These are phyloP conservation scores for Cercospora sesami DNA, from an alignment of 2,329 filamentous ascomycete genomes.

Conservation along the genomic window DNA sequence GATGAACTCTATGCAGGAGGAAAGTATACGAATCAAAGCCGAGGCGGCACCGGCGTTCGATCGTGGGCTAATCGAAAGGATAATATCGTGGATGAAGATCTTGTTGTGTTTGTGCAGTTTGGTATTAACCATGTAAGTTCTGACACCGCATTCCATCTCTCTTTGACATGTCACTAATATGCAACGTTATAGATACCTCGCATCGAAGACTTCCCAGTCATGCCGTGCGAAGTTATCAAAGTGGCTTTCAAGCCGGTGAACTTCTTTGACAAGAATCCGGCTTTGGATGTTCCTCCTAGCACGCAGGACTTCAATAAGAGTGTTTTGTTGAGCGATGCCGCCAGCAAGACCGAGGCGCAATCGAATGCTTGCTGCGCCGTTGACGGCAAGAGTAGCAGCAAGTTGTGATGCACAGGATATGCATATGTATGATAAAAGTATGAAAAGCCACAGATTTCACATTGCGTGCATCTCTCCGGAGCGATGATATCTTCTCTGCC, in stretches of 20 bases:
- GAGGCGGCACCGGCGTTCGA: constrained; percentile 51
- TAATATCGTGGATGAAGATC: constrained; percentile 58
- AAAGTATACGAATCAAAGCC: constrained; percentile 55
- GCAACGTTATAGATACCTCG: constrained; percentile 48
- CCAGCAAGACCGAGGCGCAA: constrained; percentile 10
- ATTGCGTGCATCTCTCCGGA: background rate
- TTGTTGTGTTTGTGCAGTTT: constrained; percentile 60
- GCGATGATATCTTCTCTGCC: background rate
- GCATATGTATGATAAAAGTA: background rate
- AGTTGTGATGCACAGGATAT: constrained; percentile 8
- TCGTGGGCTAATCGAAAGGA: constrained; percentile 55
- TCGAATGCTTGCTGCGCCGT: constrained; percentile 9
- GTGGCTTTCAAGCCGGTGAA: constrained; percentile 59
- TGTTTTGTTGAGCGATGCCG: constrained; percentile 38
- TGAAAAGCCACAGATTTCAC: background rate
- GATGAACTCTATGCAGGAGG: constrained; percentile 62
- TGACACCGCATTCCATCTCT: constrained; percentile 54
- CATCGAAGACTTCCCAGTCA: constrained; percentile 60
- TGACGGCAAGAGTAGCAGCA: constrained; percentile 13
- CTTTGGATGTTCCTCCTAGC: constrained; percentile 56
- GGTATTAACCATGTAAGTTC: constrained; percentile 56
- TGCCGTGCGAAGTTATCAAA: constrained; percentile 59
- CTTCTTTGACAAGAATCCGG: constrained; percentile 60
- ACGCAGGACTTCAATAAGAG: constrained; percentile 52
- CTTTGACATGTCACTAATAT: constrained; percentile 46